Conservation (phyloP, 2,329 filamentous ascomycete species). For the Nannizzia gypsea region DNA sequence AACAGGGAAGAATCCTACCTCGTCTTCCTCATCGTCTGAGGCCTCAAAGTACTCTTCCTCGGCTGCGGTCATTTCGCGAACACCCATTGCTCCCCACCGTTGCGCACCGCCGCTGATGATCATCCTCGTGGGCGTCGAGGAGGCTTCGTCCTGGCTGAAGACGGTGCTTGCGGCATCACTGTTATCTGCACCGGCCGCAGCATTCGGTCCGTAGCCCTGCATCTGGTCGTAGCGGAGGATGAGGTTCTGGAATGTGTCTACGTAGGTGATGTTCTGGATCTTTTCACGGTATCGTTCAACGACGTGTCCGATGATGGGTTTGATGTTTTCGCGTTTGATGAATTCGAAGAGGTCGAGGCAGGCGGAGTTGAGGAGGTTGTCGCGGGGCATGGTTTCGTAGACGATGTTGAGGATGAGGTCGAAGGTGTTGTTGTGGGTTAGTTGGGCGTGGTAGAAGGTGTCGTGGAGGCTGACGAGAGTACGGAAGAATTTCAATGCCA, state of each 20-base stretch:
- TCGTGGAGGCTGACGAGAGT: constrained; percentile 75
- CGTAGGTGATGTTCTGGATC: constrained; percentile 62
- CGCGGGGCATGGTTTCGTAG: constrained; percentile 72
- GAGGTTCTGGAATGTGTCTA: constrained; percentile 71
- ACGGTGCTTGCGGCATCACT: constrained; percentile 32
- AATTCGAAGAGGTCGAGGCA: constrained; percentile 90
- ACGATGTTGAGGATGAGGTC: constrained; percentile 77
- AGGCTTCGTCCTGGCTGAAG: constrained; percentile 56
- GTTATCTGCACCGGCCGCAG: constrained; percentile 37
- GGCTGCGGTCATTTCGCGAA: constrained; percentile 72
- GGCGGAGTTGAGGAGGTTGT: constrained; percentile 87
- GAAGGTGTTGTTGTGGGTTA: constrained; percentile 69
- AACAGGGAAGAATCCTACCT: constrained; percentile 25
- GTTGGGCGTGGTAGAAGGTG: constrained; percentile 77
- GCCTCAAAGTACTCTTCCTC: constrained; percentile 93
- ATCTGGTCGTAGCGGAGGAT: constrained; percentile 69
- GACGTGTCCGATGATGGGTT: constrained; percentile 69
- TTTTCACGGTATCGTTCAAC: constrained; percentile 74
- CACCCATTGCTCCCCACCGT: constrained; percentile 46
- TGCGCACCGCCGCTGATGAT: constrained; percentile 44
- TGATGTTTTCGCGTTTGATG: constrained; percentile 70
- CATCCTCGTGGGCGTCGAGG: constrained; percentile 29
- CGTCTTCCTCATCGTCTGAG: constrained; percentile 74
- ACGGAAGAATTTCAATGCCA: constrained; percentile 87
- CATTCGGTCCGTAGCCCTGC: constrained; percentile 52